These are phyloP conservation scores for Blastobotrys persicus DNA, from an alignment of 1,139 yeast species.

Conservation along the genomic window DNA sequence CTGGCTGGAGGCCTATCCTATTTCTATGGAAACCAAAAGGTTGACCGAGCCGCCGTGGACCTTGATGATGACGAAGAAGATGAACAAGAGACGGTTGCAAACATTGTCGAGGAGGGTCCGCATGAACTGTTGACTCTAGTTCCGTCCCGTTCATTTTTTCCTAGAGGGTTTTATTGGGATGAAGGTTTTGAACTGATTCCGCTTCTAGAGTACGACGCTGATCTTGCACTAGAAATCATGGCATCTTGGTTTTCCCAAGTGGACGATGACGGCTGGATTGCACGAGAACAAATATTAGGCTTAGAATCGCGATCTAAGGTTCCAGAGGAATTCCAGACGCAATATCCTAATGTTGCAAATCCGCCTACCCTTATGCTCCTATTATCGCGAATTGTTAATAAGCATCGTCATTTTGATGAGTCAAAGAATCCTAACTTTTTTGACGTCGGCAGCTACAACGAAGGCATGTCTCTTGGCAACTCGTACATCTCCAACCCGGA, in stretches of 20 bases:
- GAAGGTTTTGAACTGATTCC: slow-evolving; percentile 95
- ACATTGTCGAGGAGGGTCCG: slow-evolving; percentile 35
- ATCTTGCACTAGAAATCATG: slow-evolving; percentile 73
- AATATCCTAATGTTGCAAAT: slow-evolving; percentile 87
- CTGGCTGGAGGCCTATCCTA: slow-evolving; percentile 88
- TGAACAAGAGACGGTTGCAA: slow-evolving; percentile 31
- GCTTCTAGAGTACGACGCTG: slow-evolving; percentile 77
- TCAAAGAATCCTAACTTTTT: slow-evolving; percentile 7
- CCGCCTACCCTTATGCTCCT: slow-evolving; percentile 92
- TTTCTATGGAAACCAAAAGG: slow-evolving; percentile 82
- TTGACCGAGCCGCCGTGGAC: slow-evolving; percentile 65
- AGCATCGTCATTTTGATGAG: slow-evolving; percentile 34
- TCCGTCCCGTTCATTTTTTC: slow-evolving; percentile 92
- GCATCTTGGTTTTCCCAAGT: slow-evolving; percentile 85
- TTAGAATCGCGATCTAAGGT: slow-evolving; percentile 87
- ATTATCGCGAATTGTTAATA: slow-evolving; percentile 63
- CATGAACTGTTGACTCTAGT: slow-evolving; percentile 72
- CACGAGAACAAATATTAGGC: slow-evolving; percentile 92
- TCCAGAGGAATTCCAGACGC: slow-evolving; percentile 80
- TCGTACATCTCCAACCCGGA: slow-evolving; percentile 59
- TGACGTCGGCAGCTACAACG: slow-evolving; percentile 7
- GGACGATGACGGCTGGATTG: slow-evolving; percentile 95
- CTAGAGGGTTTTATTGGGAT: slow-evolving; percentile 98
- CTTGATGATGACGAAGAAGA: slow-evolving; percentile 44
- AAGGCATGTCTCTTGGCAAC: slow-evolving; percentile 36